A percentile compares a stretch with the other conserved stretches of the same genome.
Conservation (phyloP, 208 protist species). For the Sergeia podlipaevii region DNA sequence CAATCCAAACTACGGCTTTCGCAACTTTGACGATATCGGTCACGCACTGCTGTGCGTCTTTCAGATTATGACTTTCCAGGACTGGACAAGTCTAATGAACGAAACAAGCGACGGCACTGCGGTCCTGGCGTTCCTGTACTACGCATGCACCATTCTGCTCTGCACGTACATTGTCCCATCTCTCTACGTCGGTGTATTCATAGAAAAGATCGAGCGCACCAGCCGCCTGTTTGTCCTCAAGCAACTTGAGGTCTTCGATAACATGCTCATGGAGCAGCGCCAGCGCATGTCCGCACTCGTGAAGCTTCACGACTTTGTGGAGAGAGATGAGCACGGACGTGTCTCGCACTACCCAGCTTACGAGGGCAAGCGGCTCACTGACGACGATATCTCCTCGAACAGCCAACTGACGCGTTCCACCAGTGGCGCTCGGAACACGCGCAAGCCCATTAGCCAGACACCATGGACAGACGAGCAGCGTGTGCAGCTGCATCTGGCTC, state of each 20-base stretch:
- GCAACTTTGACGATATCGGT: conserved; percentile 91
- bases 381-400: background rate
- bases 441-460: conserved; percentile 15
- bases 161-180: conserved; percentile 87
- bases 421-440: conserved; percentile 20
- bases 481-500: conserved; percentile 83
- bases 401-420: conserved; percentile 2
- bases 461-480: conserved; percentile 86
- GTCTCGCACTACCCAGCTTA: conserved; percentile 50
- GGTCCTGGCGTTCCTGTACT: conserved; percentile 76
- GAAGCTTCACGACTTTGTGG: conserved; percentile 71
- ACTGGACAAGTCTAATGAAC: conserved; percentile 79
- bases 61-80: conserved; percentile 90
- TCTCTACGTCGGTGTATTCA: conserved; percentile 86
- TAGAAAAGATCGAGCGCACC: conserved; percentile 86
- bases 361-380: conserved; percentile 11
- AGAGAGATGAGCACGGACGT: conserved; percentile 63
- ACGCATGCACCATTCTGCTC: conserved; percentile 76
- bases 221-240: conserved; percentile 70
- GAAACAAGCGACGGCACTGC: conserved; percentile 74
- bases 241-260: conserved; percentile 73
- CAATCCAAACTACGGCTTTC: conserved; percentile 82
- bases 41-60: conserved; percentile 85
- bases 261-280: conserved; percentile 75
- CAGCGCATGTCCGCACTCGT: conserved; percentile 56